Percentiles rank a stretch among this genome's conserved stretches.
phyloP scores from a whole-genome alignment of 352 stramenopile genomes.

The Pythium dissotocum region DNA sequence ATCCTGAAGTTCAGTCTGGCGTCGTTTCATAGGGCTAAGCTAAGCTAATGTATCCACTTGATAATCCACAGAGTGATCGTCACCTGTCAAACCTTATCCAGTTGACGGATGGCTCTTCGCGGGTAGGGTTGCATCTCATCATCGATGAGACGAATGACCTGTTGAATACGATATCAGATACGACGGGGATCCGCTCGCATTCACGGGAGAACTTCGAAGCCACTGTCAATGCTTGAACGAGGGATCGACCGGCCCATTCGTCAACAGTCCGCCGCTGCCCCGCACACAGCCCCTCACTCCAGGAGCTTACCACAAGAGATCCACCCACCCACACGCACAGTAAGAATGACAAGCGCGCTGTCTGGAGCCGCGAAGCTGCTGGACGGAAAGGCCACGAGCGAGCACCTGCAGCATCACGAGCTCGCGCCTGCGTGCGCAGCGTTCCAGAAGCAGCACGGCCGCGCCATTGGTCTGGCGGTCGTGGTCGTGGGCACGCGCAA shows the following conservation, averaged over 20 bases:
- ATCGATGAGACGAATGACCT: not conserved
- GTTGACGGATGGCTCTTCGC: not conserved
- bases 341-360: not conserved
- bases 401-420: conserved; percentile 75
- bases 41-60: not conserved
- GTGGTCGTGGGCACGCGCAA: conserved; percentile 95
- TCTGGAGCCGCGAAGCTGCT: conserved; percentile 23
- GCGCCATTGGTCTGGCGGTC: conserved; percentile 94
- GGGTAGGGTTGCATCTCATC: conserved; percentile 24
- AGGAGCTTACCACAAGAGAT: not conserved
- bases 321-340: not conserved
- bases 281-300: not conserved
- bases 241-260: not conserved
- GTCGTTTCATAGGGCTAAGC: not conserved
- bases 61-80: not conserved
- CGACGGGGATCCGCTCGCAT: conserved; percentile 26
- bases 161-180: conserved; percentile 10
- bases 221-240: too few species aligned
- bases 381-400: conserved; percentile 89
- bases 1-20: not conserved
- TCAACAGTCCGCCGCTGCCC: not conserved
- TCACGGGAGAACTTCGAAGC: conserved; percentile 11
- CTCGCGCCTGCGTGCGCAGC: conserved; percentile 66
- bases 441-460: conserved; percentile 49
- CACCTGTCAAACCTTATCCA: not conserved